phyloP scores from a whole-genome alignment of 148 eudicot species.

The Heliamphora exappendiculata region DNA sequence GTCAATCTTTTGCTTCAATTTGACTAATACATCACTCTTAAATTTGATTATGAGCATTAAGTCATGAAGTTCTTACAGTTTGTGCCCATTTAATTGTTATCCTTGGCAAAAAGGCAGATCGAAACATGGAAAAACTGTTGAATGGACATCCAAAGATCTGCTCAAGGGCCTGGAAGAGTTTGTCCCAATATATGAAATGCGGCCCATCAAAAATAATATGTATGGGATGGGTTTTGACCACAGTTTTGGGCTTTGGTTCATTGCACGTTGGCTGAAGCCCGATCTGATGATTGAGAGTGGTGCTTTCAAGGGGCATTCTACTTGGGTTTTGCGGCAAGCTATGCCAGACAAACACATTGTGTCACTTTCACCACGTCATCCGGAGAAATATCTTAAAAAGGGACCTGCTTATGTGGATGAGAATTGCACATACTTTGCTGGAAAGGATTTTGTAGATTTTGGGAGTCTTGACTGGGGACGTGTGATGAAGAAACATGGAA shows the following conservation, averaged over 20 bases:
- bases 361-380: constrained; percentile 89
- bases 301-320: constrained; percentile 96
- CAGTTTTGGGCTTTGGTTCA: constrained; percentile 98
- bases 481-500: constrained; percentile 68
- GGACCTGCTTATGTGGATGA: constrained; percentile 95
- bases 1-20: neutral
- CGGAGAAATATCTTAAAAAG: constrained; percentile 84
- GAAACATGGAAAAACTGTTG: constrained; percentile 92
- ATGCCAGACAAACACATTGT: constrained; percentile 77
- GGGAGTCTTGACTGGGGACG: constrained; percentile 83
- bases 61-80: constrained; percentile 19
- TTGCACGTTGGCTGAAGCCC: constrained; percentile 83
- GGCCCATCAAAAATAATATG: constrained; percentile 90
- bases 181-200: constrained; percentile 80
- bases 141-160: constrained; percentile 91
- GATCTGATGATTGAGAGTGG: constrained; percentile 97
- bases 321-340: constrained; percentile 94
- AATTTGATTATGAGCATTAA: neutral
- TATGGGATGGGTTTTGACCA: constrained; percentile 99
- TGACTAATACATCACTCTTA: constrained; percentile 3
- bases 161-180: constrained; percentile 80
- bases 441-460: constrained; percentile 89
- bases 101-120: constrained; percentile 98
- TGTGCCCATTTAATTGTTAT: constrained; percentile 47
- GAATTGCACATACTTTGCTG: constrained; percentile 95